A percentile compares a stretch with the other conserved stretches of the same genome.
Evolutionary conservation across 2,329 filamentous ascomycete genomes (phyloP).

Genomic region (Hypoxylon sp.): DNA sequence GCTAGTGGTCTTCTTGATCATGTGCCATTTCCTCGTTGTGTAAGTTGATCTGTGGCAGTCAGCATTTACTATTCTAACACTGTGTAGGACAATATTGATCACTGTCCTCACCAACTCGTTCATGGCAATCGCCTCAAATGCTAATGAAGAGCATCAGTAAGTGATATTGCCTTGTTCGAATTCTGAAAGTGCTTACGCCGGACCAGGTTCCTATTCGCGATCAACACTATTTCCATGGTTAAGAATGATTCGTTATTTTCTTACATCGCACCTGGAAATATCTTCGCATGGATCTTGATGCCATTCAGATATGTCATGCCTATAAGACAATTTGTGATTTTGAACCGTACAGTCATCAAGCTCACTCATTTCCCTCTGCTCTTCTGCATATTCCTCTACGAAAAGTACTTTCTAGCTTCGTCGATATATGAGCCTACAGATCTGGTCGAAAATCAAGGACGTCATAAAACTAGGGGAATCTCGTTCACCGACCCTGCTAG

Average conservation of each 20-base stretch:
- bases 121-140: constrained; percentile 94
- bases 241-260: constrained; percentile 98
- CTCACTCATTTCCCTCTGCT: constrained; percentile 89
- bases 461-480: constrained; percentile 64
- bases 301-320: constrained; percentile 86
- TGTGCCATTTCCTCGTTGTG: constrained; percentile 95
- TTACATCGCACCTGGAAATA: constrained; percentile 91
- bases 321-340: constrained; percentile 83
- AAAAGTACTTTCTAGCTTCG: constrained; percentile 82
- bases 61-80: constrained; percentile 40
- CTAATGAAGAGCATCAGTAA: constrained; percentile 87
- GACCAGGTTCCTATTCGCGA: constrained; percentile 84
- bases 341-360: constrained; percentile 95
- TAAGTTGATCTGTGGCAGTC: constrained; percentile 51
- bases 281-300: constrained; percentile 90
- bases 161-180: constrained; percentile 45
- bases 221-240: constrained; percentile 98
- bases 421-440: constrained; percentile 87
- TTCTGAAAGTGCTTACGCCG: constrained; percentile 27
- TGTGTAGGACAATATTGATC: constrained; percentile 82
- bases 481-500: constrained; percentile 71
- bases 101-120: constrained; percentile 98
- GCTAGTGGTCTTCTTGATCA: constrained; percentile 87
- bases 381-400: constrained; percentile 89
- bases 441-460: constrained; percentile 79